Base-by-base conservation (phyloP, 2,329 filamentous ascomycete species). In the Tolypocladium ovalisporum region DNA sequence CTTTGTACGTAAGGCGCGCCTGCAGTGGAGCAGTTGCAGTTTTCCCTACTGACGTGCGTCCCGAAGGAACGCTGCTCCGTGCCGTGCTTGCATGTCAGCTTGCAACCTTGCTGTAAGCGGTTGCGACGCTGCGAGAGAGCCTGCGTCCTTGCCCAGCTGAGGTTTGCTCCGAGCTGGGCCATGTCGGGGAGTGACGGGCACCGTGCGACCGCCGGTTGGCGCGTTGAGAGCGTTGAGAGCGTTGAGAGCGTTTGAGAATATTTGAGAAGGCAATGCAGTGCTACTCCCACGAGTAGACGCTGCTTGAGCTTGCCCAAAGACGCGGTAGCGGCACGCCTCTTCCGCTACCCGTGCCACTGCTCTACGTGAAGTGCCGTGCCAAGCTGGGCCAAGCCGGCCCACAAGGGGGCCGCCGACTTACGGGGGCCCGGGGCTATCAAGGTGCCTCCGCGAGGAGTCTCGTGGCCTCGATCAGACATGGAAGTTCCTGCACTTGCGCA, bases 181-280 rank as follows among this genome's bases (percentile, higher is more conserved):
- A 27, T 8, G 17, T 5, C 3, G 44, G 4, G 3, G 17, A n/a
- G 3, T 3, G 13, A 29, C n/a, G n/a, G n/a, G n/a, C n/a, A n/a
- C n/a, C n/a, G n/a, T n/a, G n/a, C n/a, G n/a, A n/a, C n/a, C n/a
- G n/a, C n/a, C n/a, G n/a, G n/a, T n/a, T n/a, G n/a, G n/a, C n/a
- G n/a, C n/a, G n/a, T n/a, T n/a, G n/a, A n/a, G n/a, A n/a, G n/a
- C n/a, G n/a, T n/a, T n/a, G n/a, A n/a, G n/a, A n/a, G n/a, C n/a
- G n/a, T n/a, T 60, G 57, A 57, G 59, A 42, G 59, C 55, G 29
- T 61, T 61, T 59, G 59, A 61, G 59, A 58, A 55, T 22, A 42
- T 61, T 59, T 61, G 57, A 57, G 56, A 49, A 34, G 44, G 4
- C n/a, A n/a, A n/a, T n/a, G 17, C 44, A 29, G 22, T 10, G 17